Percentiles rank a stretch among this genome's conserved stretches.
Conservation (phyloP, 768 basidiomycete genomes). For the Tricholoma matsutake region DNA sequence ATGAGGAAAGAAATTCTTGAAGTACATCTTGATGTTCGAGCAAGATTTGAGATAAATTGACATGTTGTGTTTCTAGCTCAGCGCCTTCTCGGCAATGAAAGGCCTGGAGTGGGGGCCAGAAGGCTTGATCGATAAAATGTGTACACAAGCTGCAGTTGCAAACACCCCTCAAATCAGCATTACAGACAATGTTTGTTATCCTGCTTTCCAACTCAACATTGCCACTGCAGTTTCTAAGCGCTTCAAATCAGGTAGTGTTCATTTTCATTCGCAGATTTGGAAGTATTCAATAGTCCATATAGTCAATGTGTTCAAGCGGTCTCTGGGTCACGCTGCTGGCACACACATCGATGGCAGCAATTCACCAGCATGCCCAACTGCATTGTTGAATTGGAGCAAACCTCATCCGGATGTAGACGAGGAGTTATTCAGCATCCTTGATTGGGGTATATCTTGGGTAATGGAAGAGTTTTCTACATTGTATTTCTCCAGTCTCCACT, state of each 20-base stretch:
- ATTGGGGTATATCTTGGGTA: not conserved
- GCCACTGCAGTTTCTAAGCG: not conserved
- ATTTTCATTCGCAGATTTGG: not conserved
- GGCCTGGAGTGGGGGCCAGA: not conserved
- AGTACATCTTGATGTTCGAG: not conserved
- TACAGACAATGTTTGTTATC: not conserved
- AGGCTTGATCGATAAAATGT: not conserved
- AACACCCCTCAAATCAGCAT: not conserved
- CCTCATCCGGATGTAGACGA: not conserved
- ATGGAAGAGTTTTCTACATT: not conserved
- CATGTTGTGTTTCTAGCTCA: not conserved
- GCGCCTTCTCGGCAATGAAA: not conserved
- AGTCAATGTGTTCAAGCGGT: not conserved
- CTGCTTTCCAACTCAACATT: constrained; percentile 1
- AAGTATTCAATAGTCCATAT: not conserved
- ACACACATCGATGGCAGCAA: not conserved
- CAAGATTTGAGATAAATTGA: not conserved
- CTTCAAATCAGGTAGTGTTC: not conserved
- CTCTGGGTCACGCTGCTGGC: not conserved
- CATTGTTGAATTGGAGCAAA: not conserved
- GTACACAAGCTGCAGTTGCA: not conserved
- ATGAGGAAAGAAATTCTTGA: not conserved
- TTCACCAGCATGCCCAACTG: not conserved
- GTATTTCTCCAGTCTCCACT: not conserved
- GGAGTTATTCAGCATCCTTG: not conserved